Percentiles rank a stretch among this genome's conserved stretches.
Conservation (phyloP, 2,329 filamentous ascomycete species). For the Fonsecaea nubica region DNA sequence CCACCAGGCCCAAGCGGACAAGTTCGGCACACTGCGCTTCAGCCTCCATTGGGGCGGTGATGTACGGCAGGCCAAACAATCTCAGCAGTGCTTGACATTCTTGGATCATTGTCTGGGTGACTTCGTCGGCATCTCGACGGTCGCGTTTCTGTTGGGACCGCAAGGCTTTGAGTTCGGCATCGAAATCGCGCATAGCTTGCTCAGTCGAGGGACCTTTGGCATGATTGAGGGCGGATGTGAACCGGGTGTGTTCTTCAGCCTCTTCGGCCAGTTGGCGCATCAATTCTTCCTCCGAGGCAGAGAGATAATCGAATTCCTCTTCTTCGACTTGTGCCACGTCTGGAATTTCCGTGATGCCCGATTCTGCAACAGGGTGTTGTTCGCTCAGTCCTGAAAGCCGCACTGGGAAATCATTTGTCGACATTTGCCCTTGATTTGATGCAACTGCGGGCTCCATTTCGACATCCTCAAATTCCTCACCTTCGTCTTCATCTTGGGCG, state of each 20-base stretch:
- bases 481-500: conserved; percentile 38
- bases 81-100: conserved; percentile 91
- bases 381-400: conserved; percentile 17
- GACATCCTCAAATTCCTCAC: conserved; percentile 34
- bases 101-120: conserved; percentile 92
- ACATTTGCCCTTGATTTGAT: conserved; percentile 33
- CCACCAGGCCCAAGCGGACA: conserved; percentile 83
- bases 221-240: conserved; percentile 80
- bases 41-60: conserved; percentile 98
- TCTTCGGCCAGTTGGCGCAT: conserved; percentile 85
- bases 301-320: conserved; percentile 63
- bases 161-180: conserved; percentile 82
- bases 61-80: conserved; percentile 92
- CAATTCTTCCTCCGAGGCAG: conserved; percentile 88
- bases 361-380: conserved; percentile 5
- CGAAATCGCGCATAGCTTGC: conserved; percentile 75
- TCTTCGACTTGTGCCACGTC: conserved; percentile 33
- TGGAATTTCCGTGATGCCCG: not conserved
- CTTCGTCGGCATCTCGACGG: conserved; percentile 92
- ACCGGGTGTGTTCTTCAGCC: conserved; percentile 91
- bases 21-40: conserved; percentile 97
- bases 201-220: conserved; percentile 66
- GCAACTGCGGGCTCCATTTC: conserved; percentile 23
- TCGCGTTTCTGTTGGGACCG: conserved; percentile 97
- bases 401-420: conserved; percentile 15